These are phyloP conservation scores for Omphalotus guepiniiformis DNA, from an alignment of 768 basidiomycete species.

Conservation along the genomic window DNA sequence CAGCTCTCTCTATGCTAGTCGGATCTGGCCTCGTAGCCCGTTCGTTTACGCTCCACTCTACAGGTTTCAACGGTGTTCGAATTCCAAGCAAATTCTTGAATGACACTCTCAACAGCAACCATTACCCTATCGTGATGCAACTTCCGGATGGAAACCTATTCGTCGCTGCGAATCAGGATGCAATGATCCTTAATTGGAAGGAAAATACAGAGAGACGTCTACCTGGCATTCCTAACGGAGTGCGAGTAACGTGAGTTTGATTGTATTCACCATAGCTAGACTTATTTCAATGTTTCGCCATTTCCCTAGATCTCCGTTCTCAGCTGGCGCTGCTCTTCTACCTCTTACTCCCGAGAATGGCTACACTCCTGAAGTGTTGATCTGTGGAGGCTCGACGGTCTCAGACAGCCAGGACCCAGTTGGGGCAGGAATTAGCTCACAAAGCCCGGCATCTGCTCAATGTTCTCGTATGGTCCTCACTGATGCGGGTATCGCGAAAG, in stretches of 20 bases:
- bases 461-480: too few species aligned
- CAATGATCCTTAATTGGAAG: slow-evolving; percentile 22
- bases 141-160: slow-evolving; percentile 20
- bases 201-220: slow-evolving; percentile 10
- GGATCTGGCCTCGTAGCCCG: too few species aligned
- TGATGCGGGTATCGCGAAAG: slow-evolving; percentile 35
- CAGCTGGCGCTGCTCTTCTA: slow-evolving; percentile 33
- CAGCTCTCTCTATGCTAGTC: not conserved
- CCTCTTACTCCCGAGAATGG: too few species aligned
- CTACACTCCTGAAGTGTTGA: slow-evolving; percentile 41
- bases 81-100: slow-evolving; percentile 7
- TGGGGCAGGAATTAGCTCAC: slow-evolving; percentile 28
- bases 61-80: slow-evolving; percentile 5
- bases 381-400: slow-evolving; percentile 41
- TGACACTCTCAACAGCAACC: slow-evolving; percentile 7
- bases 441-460: slow-evolving; percentile 37
- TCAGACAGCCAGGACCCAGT: slow-evolving; percentile 25
- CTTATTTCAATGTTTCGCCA: too few species aligned
- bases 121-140: slow-evolving; percentile 6
- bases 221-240: too few species aligned
- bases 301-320: slow-evolving; percentile 16
- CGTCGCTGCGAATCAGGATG: slow-evolving; percentile 17
- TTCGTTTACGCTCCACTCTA: too few species aligned
- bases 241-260: slow-evolving; percentile 2
- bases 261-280: too few species aligned